These are phyloP conservation scores for Podospora anserina DNA, from an alignment of 495 filamentous ascomycete genomes.

Conservation along the genomic window DNA sequence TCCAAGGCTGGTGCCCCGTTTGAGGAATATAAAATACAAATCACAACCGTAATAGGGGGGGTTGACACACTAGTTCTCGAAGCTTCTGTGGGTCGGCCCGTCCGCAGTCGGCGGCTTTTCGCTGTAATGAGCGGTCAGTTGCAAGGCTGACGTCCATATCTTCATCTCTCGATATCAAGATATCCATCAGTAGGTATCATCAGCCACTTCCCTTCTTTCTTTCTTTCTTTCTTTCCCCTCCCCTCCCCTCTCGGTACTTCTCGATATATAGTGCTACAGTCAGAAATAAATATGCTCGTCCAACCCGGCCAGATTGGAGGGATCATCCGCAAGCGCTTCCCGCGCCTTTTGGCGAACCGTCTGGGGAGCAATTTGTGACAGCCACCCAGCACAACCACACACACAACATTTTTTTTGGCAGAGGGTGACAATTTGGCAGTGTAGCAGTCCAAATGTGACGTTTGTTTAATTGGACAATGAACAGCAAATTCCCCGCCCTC, in stretches of 20 bases:
- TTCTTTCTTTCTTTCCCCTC: no score
- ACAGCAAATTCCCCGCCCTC: neutral
- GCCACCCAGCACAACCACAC: neutral
- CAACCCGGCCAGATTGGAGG: neutral
- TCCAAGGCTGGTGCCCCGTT: conserved; percentile 11
- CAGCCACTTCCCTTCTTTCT: no score
- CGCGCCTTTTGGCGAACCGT: neutral
- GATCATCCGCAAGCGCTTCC: neutral
- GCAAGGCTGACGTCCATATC: neutral
- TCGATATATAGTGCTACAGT: neutral
- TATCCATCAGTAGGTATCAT: neutral
- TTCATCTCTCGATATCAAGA: neutral
- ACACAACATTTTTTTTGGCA: neutral
- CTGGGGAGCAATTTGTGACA: conserved; percentile 2
- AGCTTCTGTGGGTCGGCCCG: conserved; percentile 41
- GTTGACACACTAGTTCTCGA: conserved; percentile 38
- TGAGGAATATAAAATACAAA: conserved; percentile 4
- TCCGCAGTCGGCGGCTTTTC: conserved; percentile 17
- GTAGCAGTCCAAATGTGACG: conserved; percentile 1
- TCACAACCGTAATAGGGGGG: conserved; percentile 6
- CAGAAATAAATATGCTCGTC: neutral
- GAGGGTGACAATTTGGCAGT: neutral
- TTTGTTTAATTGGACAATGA: neutral
- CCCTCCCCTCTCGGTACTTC: neutral
- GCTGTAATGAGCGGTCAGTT: neutral